Percentiles rank a stretch among this genome's conserved stretches.
phyloP scores from a whole-genome alignment of 768 basidiomycete genomes.

The Scleroderma bovista region DNA sequence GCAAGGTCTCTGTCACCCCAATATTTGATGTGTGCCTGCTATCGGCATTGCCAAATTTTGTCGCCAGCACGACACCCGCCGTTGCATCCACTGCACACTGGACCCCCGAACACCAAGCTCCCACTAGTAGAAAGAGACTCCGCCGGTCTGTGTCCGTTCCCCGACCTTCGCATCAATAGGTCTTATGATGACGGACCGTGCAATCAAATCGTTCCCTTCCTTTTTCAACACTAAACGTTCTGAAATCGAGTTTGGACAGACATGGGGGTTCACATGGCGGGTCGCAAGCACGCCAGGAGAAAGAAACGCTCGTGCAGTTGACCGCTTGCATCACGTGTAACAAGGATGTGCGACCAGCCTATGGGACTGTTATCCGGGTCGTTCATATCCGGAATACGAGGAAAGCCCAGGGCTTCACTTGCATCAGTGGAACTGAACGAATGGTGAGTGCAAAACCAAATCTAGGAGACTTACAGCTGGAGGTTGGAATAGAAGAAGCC shows the following conservation, averaged over 20 bases:
- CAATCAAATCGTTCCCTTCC: neutral
- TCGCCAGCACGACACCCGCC: too few species aligned
- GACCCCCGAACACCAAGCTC: too few species aligned
- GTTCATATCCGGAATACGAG: slow-evolving; percentile 1
- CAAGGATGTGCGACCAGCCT: neutral
- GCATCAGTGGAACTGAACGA: neutral
- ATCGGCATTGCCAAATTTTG: too few species aligned
- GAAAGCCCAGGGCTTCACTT: neutral
- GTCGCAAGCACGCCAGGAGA: slow-evolving; percentile 1
- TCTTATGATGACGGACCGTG: neutral
- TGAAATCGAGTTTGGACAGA: slow-evolving; percentile 8
- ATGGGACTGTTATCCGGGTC: neutral
- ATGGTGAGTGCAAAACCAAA: neutral
- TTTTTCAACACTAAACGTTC: neutral
- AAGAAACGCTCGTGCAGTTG: slow-evolving; percentile 11
- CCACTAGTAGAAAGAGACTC: too few species aligned
- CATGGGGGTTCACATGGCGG: slow-evolving; percentile 3
- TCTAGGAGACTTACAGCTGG: neutral
- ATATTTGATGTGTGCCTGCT: too few species aligned
- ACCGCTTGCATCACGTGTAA: neutral
- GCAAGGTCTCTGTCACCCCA: too few species aligned
- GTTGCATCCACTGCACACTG: too few species aligned
- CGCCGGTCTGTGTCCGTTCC: too few species aligned
- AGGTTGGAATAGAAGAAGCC: neutral
- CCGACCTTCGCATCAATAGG: neutral